These are phyloP conservation scores for Camellia oleifera DNA, from an alignment of 179 eudicot genomes.

Conservation along the genomic window DNA sequence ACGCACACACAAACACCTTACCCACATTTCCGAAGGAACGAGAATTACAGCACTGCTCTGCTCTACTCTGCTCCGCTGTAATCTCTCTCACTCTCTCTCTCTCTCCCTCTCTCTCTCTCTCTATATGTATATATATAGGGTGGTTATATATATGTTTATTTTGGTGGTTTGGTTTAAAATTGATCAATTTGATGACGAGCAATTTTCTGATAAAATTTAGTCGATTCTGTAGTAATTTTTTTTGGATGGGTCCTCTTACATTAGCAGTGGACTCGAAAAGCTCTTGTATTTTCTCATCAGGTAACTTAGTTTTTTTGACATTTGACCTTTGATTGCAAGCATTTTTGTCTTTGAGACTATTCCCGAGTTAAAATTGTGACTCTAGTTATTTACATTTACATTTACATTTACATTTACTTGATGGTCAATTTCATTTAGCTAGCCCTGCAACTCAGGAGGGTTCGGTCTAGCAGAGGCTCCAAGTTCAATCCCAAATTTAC, in stretches of 20 bases:
- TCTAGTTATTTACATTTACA: not conserved
- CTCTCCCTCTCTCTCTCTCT: not conserved
- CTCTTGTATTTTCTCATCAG: slow-evolving; percentile 39
- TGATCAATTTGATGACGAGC: not conserved
- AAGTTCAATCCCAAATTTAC: no score
- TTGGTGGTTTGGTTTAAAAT: not conserved
- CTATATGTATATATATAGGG: no score
- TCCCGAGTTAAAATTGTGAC: not conserved
- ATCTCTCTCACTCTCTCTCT: not conserved
- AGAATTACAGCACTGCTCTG: not conserved
- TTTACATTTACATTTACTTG: not conserved
- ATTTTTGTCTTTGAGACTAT: not conserved
- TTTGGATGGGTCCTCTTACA: slow-evolving; percentile 60
- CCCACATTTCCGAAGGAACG: not conserved
- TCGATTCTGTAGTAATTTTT: not conserved
- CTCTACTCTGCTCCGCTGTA: not conserved
- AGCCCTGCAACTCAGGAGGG: not conserved
- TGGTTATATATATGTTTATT: not conserved
- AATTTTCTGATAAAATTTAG: not conserved
- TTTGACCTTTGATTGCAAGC: not conserved
- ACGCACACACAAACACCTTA: not conserved
- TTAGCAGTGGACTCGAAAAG: slow-evolving; percentile 44
- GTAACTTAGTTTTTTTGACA: slow-evolving; percentile 20
- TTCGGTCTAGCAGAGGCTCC: no score
- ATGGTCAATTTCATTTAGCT: not conserved